These are phyloP conservation scores for Kwoniella bestiolae DNA, from an alignment of 768 basidiomycete genomes.

Conservation along the genomic window DNA sequence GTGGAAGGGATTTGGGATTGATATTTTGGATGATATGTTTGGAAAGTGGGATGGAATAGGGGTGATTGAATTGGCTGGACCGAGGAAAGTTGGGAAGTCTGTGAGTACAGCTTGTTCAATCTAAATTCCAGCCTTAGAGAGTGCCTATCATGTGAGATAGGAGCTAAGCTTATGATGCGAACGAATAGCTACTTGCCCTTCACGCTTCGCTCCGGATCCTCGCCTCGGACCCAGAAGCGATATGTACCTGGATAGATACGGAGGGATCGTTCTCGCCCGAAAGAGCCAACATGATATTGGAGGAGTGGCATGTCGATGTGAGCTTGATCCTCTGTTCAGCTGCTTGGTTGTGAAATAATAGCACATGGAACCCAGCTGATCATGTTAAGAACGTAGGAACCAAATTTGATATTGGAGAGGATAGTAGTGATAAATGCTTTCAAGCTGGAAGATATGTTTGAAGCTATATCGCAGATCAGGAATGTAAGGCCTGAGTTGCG, in stretches of 20 bases:
- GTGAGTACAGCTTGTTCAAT: constrained; percentile 24
- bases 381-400: constrained; percentile 16
- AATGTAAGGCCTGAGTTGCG: constrained; percentile 15
- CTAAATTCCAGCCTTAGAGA: not conserved
- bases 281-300: constrained; percentile 41
- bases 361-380: not conserved
- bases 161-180: not conserved
- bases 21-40: constrained; percentile 38
- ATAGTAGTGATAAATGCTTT: constrained; percentile 42
- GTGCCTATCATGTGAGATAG: not conserved
- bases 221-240: constrained; percentile 21
- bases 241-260: constrained; percentile 53
- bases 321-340: no score
- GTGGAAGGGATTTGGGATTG: constrained; percentile 42
- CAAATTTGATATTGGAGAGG: constrained; percentile 26
- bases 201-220: constrained; percentile 42
- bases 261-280: constrained; percentile 48
- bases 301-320: constrained; percentile 30
- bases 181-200: constrained; percentile 48
- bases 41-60: constrained; percentile 40
- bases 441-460: constrained; percentile 42
- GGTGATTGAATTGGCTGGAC: constrained; percentile 43
- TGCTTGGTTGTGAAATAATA: not conserved
- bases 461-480: constrained; percentile 28
- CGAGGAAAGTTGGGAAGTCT: constrained; percentile 45